phyloP scores from a whole-genome alignment of 257 asterid genomes.

The Scutellaria barbata region DNA sequence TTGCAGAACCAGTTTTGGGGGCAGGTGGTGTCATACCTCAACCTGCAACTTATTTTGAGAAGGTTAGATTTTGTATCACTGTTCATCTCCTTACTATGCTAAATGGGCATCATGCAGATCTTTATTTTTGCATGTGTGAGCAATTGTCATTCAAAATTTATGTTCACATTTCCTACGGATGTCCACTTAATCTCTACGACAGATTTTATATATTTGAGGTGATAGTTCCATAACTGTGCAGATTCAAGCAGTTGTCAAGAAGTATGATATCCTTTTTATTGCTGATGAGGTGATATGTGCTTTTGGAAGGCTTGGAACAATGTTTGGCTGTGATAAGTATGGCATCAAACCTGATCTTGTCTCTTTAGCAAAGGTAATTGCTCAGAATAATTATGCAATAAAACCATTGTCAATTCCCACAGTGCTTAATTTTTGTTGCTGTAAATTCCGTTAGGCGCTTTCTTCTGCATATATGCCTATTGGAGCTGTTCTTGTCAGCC shows the following conservation, averaged over 20 bases:
- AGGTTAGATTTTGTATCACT: slow-evolving; percentile 48
- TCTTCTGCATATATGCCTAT: slow-evolving; percentile 96
- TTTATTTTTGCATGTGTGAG: no score
- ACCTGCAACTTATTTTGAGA: slow-evolving; percentile 90
- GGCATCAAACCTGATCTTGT: slow-evolving; percentile 94
- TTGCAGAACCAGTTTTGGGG: slow-evolving; percentile 99
- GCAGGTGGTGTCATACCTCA: slow-evolving; percentile 97
- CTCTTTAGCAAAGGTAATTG: slow-evolving; percentile 76
- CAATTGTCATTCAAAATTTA: not conserved
- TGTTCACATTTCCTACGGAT: not conserved
- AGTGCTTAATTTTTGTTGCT: slow-evolving; percentile 19
- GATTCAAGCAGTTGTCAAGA: slow-evolving; percentile 88
- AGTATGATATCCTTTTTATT: slow-evolving; percentile 80
- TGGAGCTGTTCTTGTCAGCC: slow-evolving; percentile 93
- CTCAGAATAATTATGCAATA: not conserved
- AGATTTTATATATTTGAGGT: not conserved
- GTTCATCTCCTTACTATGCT: no score
- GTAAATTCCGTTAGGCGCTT: slow-evolving; percentile 61
- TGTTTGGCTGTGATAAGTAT: slow-evolving; percentile 92
- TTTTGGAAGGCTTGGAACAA: slow-evolving; percentile 91
- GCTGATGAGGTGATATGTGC: slow-evolving; percentile 99
- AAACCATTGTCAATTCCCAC: slow-evolving; percentile 1
- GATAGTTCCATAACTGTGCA: slow-evolving; percentile 32
- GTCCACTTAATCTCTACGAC: not conserved
- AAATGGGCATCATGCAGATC: no score